These are phyloP conservation scores for Penstemon davidsonii DNA, from an alignment of 257 asterid genomes.

Conservation along the genomic window DNA sequence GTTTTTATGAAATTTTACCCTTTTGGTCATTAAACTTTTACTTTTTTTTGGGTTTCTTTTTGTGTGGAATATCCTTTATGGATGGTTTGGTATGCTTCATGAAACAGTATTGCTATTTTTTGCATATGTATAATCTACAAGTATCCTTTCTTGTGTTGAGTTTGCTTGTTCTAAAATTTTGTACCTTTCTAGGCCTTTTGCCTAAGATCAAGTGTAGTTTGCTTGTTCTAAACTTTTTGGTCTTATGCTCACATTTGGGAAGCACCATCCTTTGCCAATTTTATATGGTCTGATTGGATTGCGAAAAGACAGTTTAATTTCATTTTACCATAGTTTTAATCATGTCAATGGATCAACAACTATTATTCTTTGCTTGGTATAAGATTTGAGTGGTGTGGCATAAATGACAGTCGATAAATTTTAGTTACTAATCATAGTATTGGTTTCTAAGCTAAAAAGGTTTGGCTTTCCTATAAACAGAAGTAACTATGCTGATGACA, in stretches of 20 bases:
- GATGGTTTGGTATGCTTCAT: slow-evolving; percentile 49
- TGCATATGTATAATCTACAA: slow-evolving; percentile 21
- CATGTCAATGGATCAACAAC: background rate
- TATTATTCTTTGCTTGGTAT: background rate
- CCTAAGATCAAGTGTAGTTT: slow-evolving; percentile 26
- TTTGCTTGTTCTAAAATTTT: too few species aligned
- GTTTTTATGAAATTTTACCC: slow-evolving; percentile 22
- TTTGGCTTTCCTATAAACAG: background rate
- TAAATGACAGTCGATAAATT: background rate
- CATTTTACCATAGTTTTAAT: background rate
- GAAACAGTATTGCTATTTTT: slow-evolving; percentile 41
- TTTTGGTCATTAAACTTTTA: background rate
- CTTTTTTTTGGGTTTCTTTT: slow-evolving; percentile 23
- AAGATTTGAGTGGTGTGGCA: background rate
- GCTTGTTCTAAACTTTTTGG: slow-evolving; percentile 26
- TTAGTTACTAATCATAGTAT: background rate
- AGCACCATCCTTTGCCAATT: background rate
- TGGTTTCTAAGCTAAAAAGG: background rate
- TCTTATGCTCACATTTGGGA: slow-evolving; percentile 26
- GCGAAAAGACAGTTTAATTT: background rate
- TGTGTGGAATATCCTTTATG: slow-evolving; percentile 46
- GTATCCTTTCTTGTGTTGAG: slow-evolving; percentile 25
- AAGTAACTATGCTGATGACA: slow-evolving; percentile 1
- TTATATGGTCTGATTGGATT: slow-evolving; percentile 20
- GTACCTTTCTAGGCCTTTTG: too few species aligned